Evolutionary conservation across 2,329 filamentous ascomycete species (phyloP).

Genomic region (Alternaria infectoria): DNA sequence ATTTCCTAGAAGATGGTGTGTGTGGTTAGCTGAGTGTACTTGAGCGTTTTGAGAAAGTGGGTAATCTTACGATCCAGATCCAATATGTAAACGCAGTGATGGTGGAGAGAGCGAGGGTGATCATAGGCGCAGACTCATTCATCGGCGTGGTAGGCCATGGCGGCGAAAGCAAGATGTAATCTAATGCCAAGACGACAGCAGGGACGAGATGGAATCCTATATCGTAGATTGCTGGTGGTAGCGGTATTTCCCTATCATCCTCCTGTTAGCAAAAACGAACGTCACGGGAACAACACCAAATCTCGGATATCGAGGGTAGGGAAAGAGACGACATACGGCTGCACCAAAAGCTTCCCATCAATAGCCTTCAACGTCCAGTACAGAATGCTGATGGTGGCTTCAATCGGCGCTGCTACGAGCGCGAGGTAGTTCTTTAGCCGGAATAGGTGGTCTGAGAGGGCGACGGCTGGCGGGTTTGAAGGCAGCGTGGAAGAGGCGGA

Average conservation of each 20-base stretch:
- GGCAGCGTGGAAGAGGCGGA: conserved; percentile 30
- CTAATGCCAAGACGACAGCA: conserved; percentile 67
- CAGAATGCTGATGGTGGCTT: conserved; percentile 72
- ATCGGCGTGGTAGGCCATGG: conserved; percentile 68
- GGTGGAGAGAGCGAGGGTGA: conserved; percentile 64
- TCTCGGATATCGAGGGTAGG: neutral
- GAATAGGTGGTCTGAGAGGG: conserved; percentile 62
- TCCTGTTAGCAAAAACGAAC: neutral
- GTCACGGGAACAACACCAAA: neutral
- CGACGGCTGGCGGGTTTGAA: neutral
- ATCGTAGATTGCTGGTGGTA: conserved; percentile 60
- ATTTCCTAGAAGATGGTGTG: conserved; percentile 56
- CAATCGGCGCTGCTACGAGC: conserved; percentile 70
- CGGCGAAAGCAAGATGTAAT: conserved; percentile 72
- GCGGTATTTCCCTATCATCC: conserved; percentile 27
- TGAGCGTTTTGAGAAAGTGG: neutral
- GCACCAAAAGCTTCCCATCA: conserved; percentile 62
- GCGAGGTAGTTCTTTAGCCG: conserved; percentile 70
- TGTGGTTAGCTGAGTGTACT: neutral
- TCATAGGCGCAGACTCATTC: conserved; percentile 55
- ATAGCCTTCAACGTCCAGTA: conserved; percentile 72
- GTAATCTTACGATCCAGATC: conserved; percentile 65
- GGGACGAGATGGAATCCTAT: conserved; percentile 59
- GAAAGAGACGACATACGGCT: neutral
- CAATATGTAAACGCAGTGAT: conserved; percentile 71